Base-by-base conservation (phyloP, 1,139 yeast species). In the Candida sojae region DNA sequence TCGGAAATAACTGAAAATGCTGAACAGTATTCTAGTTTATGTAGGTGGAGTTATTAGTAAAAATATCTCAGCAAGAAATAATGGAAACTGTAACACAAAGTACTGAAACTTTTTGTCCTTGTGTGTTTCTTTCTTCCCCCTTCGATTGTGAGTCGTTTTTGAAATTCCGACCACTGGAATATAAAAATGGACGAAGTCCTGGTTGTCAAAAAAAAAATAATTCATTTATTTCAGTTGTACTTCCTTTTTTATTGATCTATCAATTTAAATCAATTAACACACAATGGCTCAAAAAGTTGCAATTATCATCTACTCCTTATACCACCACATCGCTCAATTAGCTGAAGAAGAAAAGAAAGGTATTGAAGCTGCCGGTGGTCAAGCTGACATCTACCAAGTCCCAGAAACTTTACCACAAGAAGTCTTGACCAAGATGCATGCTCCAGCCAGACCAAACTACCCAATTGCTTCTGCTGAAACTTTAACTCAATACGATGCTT, bases 271-370 rank as follows among this genome's bases (percentile, higher is more conserved):
- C 21, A 32, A 17, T 26, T 34, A 31, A 42, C 10, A 39, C 44
- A 49, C 46, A 55, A 66, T 66, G 70, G 67, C 68, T 50, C 67
- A 67, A 54, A 70, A 62, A 61, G 62, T 68, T 53, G 79, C 79
- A 48, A 86, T 90, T 61, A 78, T 90, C 66, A 83, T 84, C 68
- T 90, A 90, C 81, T 82, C 96, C 47, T 70, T 85, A 63, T 89
- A 88, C 77, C 91, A 91, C 60, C 96, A 90, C 73, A 72, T 86
- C 59, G 83, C 83, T 57, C 71, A 75, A 45, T 58, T 87, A 54
- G 96, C 96, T 52, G 80, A 82, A 69, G 77, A 86, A 51, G 84
- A 82, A 62, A 80, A 84, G 72, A 74, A 73, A 53, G 96, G 96
- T 63, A 73, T 88, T 51, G 85, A 81, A 62, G 74, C 82, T 39